phyloP scores from a whole-genome alignment of 768 basidiomycete genomes.

The Trametes cubensis region DNA sequence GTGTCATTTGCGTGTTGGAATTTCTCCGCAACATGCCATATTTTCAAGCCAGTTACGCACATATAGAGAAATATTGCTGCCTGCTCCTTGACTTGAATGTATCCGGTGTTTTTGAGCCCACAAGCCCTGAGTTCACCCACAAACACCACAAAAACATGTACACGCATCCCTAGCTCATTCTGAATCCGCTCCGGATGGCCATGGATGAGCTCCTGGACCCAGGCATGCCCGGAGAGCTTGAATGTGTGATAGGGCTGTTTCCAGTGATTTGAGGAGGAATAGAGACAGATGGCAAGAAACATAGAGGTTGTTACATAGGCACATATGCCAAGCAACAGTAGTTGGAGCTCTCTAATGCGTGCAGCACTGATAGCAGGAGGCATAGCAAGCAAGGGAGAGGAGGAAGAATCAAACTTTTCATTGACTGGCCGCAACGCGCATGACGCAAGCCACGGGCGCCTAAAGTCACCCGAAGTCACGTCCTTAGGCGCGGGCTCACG shows the following conservation, averaged over 20 bases:
- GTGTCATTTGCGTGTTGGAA: slow-evolving; percentile 33
- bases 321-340: neutral
- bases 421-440: too few species aligned
- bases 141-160: slow-evolving; percentile 15
- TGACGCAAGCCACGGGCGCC: too few species aligned
- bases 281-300: neutral
- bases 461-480: too few species aligned
- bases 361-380: neutral
- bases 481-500: too few species aligned
- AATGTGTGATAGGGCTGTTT: slow-evolving; percentile 15
- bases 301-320: neutral
- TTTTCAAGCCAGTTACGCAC: slow-evolving; percentile 28
- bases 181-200: slow-evolving; percentile 13
- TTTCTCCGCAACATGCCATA: slow-evolving; percentile 31
- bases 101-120: slow-evolving; percentile 11
- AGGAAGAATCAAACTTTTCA: too few species aligned
- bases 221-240: slow-evolving; percentile 10
- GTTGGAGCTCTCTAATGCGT: neutral
- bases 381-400: neutral
- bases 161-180: slow-evolving; percentile 5
- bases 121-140: slow-evolving; percentile 5
- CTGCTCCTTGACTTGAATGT: slow-evolving; percentile 21
- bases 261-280: neutral
- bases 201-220: slow-evolving; percentile 13
- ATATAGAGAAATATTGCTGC: slow-evolving; percentile 34